Evolutionary conservation across 768 basidiomycete species (phyloP).

Genomic region (Lactarius sp.): DNA sequence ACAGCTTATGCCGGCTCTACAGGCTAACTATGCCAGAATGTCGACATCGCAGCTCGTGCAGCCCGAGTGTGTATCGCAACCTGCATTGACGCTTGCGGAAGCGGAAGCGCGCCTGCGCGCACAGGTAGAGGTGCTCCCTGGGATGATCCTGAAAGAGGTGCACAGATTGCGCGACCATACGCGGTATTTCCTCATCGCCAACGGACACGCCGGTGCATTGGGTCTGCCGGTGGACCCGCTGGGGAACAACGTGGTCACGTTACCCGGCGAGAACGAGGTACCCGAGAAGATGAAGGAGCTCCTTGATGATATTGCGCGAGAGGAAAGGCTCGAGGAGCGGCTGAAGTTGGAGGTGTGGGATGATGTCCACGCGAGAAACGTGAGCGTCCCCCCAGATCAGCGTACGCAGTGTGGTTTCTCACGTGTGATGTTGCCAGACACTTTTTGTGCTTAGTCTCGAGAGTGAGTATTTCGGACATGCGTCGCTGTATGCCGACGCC

Average conservation of each 20-base stretch:
- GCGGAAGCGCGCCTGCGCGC: slow-evolving; percentile 27
- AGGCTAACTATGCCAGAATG: slow-evolving; percentile 9
- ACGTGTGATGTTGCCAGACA: slow-evolving; percentile 31
- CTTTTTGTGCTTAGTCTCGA: slow-evolving; percentile 44
- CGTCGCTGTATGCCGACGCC: background rate
- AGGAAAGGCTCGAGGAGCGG: slow-evolving; percentile 32
- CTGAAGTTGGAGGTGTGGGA: slow-evolving; percentile 40
- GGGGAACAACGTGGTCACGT: background rate
- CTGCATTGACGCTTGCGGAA: slow-evolving; percentile 3
- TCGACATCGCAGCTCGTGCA: background rate
- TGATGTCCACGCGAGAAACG: slow-evolving; percentile 41
- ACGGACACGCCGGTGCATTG: slow-evolving; percentile 22
- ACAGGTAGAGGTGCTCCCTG: slow-evolving; percentile 39
- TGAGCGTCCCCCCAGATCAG: slow-evolving; percentile 25
- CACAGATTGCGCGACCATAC: slow-evolving; percentile 40
- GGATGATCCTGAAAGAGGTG: slow-evolving; percentile 36
- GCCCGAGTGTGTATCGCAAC: background rate
- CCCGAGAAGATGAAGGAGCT: slow-evolving; percentile 34
- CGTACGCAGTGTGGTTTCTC: background rate
- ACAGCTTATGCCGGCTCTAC: slow-evolving; percentile 4
- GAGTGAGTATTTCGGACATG: slow-evolving; percentile 33
- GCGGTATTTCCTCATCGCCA: slow-evolving; percentile 32
- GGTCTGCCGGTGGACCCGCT: background rate
- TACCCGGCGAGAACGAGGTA: slow-evolving; percentile 9
- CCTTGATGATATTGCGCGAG: slow-evolving; percentile 40